These are phyloP conservation scores for Aspergillus tamarii DNA, from an alignment of 2,329 filamentous ascomycete genomes.

Conservation along the genomic window DNA sequence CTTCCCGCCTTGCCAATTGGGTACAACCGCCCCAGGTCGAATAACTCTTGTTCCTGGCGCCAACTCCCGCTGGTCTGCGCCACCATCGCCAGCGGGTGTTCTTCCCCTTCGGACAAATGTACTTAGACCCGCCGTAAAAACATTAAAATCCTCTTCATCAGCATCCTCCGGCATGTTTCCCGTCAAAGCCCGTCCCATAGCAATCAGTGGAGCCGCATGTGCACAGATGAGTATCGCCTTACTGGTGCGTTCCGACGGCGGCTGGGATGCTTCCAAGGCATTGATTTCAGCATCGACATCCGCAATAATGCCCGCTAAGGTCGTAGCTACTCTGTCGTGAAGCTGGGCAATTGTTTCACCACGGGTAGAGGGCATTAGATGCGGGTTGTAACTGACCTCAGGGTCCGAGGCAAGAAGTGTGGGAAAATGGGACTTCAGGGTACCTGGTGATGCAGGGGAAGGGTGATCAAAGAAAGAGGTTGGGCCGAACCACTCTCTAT, in stretches of 20 bases:
- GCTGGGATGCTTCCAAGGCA: conserved; percentile 50
- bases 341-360: conserved; percentile 81
- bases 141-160: conserved; percentile 77
- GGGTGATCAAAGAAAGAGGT: conserved; percentile 82
- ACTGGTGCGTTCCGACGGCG: conserved; percentile 50
- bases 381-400: conserved; percentile 59
- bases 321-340: conserved; percentile 75
- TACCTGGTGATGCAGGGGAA: conserved; percentile 65
- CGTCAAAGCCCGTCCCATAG: conserved; percentile 79
- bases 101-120: conserved; percentile 59
- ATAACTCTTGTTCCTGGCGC: conserved; percentile 36
- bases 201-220: conserved; percentile 88
- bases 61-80: conserved; percentile 9
- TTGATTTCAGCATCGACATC: conserved; percentile 65
- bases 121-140: conserved; percentile 81
- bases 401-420: conserved; percentile 28
- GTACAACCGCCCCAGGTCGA: conserved; percentile 27
- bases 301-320: conserved; percentile 70
- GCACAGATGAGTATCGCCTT: conserved; percentile 76
- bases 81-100: neutral
- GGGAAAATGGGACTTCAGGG: conserved; percentile 68
- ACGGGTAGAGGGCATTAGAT: conserved; percentile 68
- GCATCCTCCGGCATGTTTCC: conserved; percentile 73
- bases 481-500: conserved; percentile 86
- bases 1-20: conserved; percentile 59